Evolutionary conservation across 805 yeast genomes (phyloP).

Genomic region (Yamadazyma scolyti): DNA sequence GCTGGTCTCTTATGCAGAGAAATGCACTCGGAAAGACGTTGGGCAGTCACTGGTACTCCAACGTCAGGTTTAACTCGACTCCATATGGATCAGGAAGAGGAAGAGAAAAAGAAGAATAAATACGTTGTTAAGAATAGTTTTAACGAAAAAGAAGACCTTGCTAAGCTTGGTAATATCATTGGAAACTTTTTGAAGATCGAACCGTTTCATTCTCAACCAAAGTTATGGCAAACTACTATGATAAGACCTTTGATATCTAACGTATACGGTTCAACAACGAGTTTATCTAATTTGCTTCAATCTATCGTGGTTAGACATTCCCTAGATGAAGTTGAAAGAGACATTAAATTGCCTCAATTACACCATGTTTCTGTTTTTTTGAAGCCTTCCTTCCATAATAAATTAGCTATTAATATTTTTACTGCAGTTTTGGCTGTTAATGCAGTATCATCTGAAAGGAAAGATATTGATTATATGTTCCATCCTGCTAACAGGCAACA

Average conservation of each 20-base stretch:
- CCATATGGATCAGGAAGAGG: constrained; percentile 41
- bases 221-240: constrained; percentile 45
- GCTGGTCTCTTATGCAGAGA: constrained; percentile 47
- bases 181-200: constrained; percentile 53
- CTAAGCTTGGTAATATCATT: constrained; percentile 50
- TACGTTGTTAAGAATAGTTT: constrained; percentile 49
- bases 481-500: constrained; percentile 55
- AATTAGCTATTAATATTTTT: constrained; percentile 58
- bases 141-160: constrained; percentile 50
- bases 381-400: constrained; percentile 62
- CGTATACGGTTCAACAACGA: constrained; percentile 37
- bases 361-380: constrained; percentile 56
- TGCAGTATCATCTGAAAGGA: constrained; percentile 69
- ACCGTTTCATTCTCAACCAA: constrained; percentile 50
- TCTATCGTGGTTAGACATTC: constrained; percentile 56
- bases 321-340: constrained; percentile 49
- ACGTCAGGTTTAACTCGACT: constrained; percentile 64
- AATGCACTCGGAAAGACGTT: constrained; percentile 55
- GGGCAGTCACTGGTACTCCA: constrained; percentile 79
- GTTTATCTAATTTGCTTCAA: constrained; percentile 40
- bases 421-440: constrained; percentile 66
- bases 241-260: constrained; percentile 45
- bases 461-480: constrained; percentile 68
- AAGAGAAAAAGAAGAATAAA: constrained; percentile 17
- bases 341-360: constrained; percentile 54